Conservation (phyloP, 192 early-diverging fungal species). For the Podochytrium sp. region DNA sequence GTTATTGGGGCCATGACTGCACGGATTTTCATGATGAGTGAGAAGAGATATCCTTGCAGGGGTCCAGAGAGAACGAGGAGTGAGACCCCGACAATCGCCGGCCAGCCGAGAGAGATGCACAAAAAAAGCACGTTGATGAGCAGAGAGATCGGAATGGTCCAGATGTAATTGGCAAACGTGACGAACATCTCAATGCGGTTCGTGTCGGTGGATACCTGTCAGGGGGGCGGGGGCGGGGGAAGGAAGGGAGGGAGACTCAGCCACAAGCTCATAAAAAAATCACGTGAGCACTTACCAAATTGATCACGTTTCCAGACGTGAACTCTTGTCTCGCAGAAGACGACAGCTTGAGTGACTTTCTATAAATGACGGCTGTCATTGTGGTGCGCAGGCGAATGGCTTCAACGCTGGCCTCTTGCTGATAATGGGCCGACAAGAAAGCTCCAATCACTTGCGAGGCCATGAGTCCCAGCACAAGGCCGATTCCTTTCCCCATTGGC, state of each 20-base stretch:
- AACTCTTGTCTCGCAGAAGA: constrained; percentile 59
- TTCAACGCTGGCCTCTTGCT: constrained; percentile 36
- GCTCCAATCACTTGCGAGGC: constrained; percentile 26
- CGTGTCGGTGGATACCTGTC: constrained; percentile 48
- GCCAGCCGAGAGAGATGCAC: constrained; percentile 39
- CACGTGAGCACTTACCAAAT: too few species aligned
- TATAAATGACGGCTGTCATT: constrained; percentile 61
- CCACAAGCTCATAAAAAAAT: too few species aligned
- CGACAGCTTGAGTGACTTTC: constrained; percentile 60
- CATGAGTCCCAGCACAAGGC: constrained; percentile 26
- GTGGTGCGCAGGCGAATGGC: constrained; percentile 52
- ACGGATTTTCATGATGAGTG: constrained; percentile 40
- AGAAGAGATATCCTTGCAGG: constrained; percentile 47
- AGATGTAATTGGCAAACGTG: constrained; percentile 59
- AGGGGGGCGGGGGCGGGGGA: too few species aligned
- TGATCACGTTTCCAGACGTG: constrained; percentile 64
- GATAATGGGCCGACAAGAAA: constrained; percentile 43
- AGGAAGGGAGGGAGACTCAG: too few species aligned
- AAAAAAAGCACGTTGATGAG: constrained; percentile 62
- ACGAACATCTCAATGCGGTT: constrained; percentile 30
- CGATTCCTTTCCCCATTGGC: constrained; percentile 4
- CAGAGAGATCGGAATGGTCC: constrained; percentile 70
- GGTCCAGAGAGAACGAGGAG: constrained; percentile 50
- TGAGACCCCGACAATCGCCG: constrained; percentile 55
- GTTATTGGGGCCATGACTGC: constrained; percentile 58